Evolutionary conservation across 1,284 basidiomycete genomes (phyloP).

Genomic region (Cryptococcus maquisensis): DNA sequence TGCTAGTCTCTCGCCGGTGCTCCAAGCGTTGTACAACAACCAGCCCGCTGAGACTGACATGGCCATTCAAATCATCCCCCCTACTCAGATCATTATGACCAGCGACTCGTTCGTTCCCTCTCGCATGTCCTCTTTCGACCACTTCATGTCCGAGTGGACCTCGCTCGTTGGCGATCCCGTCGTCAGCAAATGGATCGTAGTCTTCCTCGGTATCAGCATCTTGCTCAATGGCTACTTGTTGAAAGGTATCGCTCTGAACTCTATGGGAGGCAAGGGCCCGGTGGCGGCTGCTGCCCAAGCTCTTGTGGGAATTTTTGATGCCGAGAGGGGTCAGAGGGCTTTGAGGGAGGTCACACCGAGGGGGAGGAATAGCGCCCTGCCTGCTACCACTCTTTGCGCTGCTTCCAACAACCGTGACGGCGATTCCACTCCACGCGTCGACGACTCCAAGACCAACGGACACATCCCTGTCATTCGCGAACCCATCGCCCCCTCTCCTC

Average conservation of each 20-base stretch:
- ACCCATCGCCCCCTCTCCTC: neutral
- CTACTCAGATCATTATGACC: constrained; percentile 58
- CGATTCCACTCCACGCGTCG: constrained; percentile 29
- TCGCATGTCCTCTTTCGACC: constrained; percentile 60
- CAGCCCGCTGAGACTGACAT: constrained; percentile 54
- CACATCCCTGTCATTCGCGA: neutral
- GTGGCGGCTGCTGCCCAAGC: constrained; percentile 51
- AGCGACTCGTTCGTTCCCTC: constrained; percentile 27
- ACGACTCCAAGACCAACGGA: constrained; percentile 6
- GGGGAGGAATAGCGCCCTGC: constrained; percentile 4
- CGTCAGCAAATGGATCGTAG: constrained; percentile 92
- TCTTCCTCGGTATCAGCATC: constrained; percentile 79
- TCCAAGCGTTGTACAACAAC: constrained; percentile 57
- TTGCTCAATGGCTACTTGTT: constrained; percentile 91
- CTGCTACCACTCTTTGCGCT: neutral
- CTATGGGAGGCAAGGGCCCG: constrained; percentile 48
- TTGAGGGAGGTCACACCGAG: constrained; percentile 22
- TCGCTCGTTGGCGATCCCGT: constrained; percentile 92
- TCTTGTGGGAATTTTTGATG: constrained; percentile 49
- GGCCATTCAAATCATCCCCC: constrained; percentile 67
- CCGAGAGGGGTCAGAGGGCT: constrained; percentile 24
- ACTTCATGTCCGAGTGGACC: constrained; percentile 92
- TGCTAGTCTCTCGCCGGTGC: constrained; percentile 58
- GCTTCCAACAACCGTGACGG: constrained; percentile 20
- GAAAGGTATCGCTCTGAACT: constrained; percentile 60